Evolutionary conservation across 1,284 basidiomycete genomes (phyloP), one percentile per base, ranked within the genome.

Genomic region (Trichosporon sp.): DNA sequence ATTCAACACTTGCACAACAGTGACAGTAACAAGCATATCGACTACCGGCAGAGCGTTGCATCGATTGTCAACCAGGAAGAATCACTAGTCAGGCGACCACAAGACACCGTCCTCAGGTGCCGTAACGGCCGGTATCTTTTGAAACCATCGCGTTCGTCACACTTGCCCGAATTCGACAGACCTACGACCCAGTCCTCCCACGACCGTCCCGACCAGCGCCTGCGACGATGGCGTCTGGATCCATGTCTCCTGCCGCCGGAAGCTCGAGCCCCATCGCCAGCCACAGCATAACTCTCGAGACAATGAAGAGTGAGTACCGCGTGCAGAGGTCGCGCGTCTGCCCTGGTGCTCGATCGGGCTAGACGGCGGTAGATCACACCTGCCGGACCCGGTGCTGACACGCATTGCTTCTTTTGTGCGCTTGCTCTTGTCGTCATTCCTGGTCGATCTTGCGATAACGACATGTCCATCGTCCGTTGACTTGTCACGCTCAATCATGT

Each of bases 301-400:
- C 59, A n/a, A 63, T 63, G 59, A 63, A 63, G 31, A 63, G 59
- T 63, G 59, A 63, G 59, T 63, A 37, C 31, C 11, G 56, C 26
- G 31, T 31, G 31, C 11, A 16, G 31, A 5, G 26, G 12, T 61
- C 56, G 56, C 14, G 14, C 21, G n/a, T 35, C 26, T 11, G 6
- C 26, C 26, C 26, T 26, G 26, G 26, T 26, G 26, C 56, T 16
- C 56, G 12, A 32, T 10, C 56, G 12, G 26, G 56, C 56, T 32
- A 63, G 31, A 63, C 31, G 59, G 16, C 31, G 26, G 31, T 63
- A 37, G 59, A 63, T 63, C 31, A 16, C 2, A 2, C 32, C 8
- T 37, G 8, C 35, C 35, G 31, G 31, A 37, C 16, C 10, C 14
- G 59, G 16, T 19, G 32, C 59, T 63, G 26, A 26, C 59, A 61